phyloP scores from a whole-genome alignment of 805 yeast species.

The Metschnikowia santaceciliae region DNA sequence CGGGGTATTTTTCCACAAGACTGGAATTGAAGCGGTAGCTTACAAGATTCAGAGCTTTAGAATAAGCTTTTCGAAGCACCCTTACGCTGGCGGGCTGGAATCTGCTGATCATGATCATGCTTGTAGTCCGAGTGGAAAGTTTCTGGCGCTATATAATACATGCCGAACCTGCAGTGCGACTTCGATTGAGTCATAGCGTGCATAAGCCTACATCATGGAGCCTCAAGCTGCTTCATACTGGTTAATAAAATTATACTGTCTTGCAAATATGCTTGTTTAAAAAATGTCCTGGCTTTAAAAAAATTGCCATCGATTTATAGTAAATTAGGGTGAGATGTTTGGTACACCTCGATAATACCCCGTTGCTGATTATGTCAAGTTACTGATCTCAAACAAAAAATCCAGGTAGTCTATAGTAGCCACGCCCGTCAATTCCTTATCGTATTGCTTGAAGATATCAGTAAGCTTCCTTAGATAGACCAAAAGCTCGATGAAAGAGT shows the following conservation, averaged over 20 bases:
- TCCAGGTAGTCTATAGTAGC: slow-evolving; percentile 65
- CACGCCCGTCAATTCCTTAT: slow-evolving; percentile 67
- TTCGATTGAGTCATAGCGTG: background rate
- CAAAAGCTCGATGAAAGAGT: slow-evolving; percentile 74
- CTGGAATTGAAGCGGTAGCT: slow-evolving; percentile 3
- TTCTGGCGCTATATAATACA: background rate
- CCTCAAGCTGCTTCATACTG: background rate
- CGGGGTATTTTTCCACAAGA: slow-evolving; percentile 38
- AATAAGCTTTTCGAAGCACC: background rate
- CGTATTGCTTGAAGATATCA: slow-evolving; percentile 73
- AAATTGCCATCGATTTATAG: background rate
- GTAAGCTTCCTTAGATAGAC: slow-evolving; percentile 75
- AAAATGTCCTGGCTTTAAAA: too few species aligned
- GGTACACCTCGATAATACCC: background rate
- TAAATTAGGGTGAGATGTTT: background rate
- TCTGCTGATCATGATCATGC: slow-evolving; percentile 2
- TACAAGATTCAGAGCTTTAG: background rate
- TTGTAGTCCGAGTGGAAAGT: background rate
- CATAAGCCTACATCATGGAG: background rate
- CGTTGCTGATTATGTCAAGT: slow-evolving; percentile 15
- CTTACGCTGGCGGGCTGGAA: slow-evolving; percentile 2
- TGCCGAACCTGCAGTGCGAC: slow-evolving; percentile 1
- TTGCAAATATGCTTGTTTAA: too few species aligned
- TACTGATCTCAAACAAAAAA: slow-evolving; percentile 53
- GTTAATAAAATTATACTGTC: too few species aligned